A percentile compares a stretch with the other conserved stretches of the same genome.
These are phyloP conservation scores for Clarireedia hainanense DNA, from an alignment of 2,329 filamentous ascomycete species.

Conservation along the genomic window DNA sequence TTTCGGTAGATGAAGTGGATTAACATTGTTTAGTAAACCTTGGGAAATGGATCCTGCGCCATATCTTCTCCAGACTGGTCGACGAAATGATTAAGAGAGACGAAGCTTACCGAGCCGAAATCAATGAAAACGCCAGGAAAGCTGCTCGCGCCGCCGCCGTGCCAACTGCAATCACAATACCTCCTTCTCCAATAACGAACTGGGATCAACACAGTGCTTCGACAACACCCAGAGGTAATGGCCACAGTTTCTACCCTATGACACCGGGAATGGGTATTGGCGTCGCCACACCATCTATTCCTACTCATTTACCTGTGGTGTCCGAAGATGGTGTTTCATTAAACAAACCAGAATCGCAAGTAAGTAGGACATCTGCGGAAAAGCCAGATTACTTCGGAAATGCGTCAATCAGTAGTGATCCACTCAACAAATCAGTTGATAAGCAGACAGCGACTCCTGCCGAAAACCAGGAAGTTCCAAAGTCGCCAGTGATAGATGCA, in stretches of 20 bases:
- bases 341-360: constrained; percentile 48
- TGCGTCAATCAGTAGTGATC: constrained; percentile 40
- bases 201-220: constrained; percentile 37
- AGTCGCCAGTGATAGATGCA: constrained; percentile 36
- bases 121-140: constrained; percentile 57
- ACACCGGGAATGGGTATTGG: constrained; percentile 76
- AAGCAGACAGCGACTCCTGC: constrained; percentile 12
- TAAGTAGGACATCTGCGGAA: constrained; percentile 54
- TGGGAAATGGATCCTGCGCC: constrained; percentile 91
- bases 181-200: constrained; percentile 31
- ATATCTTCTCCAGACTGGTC: constrained; percentile 82
- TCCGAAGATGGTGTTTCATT: constrained; percentile 42
- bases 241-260: constrained; percentile 40
- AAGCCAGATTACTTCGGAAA: constrained; percentile 70
- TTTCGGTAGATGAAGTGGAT: constrained; percentile 18
- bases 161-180: constrained; percentile 53
- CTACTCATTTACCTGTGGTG: constrained; percentile 36
- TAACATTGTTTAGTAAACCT: constrained; percentile 67
- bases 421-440: constrained; percentile 37
- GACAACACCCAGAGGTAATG: constrained; percentile 57
- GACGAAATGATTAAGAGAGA: constrained; percentile 86
- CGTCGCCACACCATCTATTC: constrained; percentile 56
- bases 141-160: constrained; percentile 37
- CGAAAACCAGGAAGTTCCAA: constrained; percentile 35
- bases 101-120: constrained; percentile 58